Evolutionary conservation across 495 filamentous ascomycete species (phyloP).

Genomic region (Bacidia gigantensis): DNA sequence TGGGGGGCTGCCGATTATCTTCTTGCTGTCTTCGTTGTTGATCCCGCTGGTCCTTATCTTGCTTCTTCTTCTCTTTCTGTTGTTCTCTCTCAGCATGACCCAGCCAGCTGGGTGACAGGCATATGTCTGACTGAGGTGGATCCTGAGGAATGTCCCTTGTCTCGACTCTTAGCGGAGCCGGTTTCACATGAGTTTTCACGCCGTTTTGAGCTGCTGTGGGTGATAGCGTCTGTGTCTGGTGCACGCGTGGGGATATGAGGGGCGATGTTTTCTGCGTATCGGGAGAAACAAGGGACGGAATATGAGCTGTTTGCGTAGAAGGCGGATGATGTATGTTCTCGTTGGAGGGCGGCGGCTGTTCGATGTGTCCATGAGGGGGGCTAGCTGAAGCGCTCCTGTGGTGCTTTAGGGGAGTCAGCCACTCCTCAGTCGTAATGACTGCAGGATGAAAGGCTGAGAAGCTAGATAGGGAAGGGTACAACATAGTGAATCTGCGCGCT

Average conservation of each 20-base stretch:
- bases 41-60: conserved; percentile 15
- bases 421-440: neutral
- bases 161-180: conserved; percentile 2
- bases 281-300: conserved; percentile 3
- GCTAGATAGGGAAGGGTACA: too few species aligned
- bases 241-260: conserved; percentile 5
- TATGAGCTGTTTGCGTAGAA: neutral
- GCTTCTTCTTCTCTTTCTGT: conserved; percentile 16
- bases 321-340: neutral
- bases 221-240: conserved; percentile 14
- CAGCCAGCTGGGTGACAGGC: conserved; percentile 19
- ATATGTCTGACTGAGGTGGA: conserved; percentile 10
- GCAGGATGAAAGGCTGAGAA: neutral
- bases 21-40: conserved; percentile 14
- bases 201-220: conserved; percentile 2
- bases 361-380: conserved; percentile 5
- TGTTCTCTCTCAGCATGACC: conserved; percentile 17
- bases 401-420: conserved; percentile 6
- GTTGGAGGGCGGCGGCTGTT: neutral
- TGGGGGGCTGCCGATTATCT: conserved; percentile 12
- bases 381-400: conserved; percentile 11
- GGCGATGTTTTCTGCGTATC: conserved; percentile 7
- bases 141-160: conserved; percentile 2
- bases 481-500: too few species aligned
- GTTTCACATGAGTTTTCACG: neutral